Evolutionary conservation across 306 rosid species (phyloP), one percentile per base, ranked within the genome.

Genomic region (Trifolium fragiferum): DNA sequence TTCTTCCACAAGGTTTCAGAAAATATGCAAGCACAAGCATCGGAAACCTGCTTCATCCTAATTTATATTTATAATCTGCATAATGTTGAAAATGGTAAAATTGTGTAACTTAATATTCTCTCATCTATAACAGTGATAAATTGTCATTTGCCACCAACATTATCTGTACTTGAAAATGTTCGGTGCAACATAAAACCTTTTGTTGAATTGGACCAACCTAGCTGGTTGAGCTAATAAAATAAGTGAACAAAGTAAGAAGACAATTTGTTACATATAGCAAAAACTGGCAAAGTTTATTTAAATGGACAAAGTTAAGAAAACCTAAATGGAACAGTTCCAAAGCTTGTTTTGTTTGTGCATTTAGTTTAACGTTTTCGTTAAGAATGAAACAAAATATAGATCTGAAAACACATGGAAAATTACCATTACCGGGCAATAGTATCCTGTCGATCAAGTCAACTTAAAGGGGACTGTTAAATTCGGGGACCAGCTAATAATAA

Each of bases 391-490:
- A 12, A 43, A 66, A 73, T 44, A 32, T 25, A 18, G 41, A 72
- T 8, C 19, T 43, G 25, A 43, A 53, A 72, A 20, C 69, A 46
- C 10, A 40, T 33, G 49, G 40, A 55, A 54, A 54, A 66, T 14
- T 59, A 27, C 38, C 10, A 14, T 27, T 14, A 16, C 15, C 11
- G 15, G 5, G 15, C 65, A 27, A 57, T 19, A 55, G 14, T 58
- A 61, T 30, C 27, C 40, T 44, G 60, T 73, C 6, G 43, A 62
- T 64, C 62, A 66, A 62, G 35, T 53, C 61, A 66, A 73, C 51
- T 61, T 46, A 33, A 60, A 61, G 38, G 74, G 19, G 49, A 55
- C 54, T 55, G 50, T 66, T 40, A 77, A 73, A 77, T 57, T 47
- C 27, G 21, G 53, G 51, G 50, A 74, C 30, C 58, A 81, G 60